These are phyloP conservation scores for Onygenales sp. DNA, from an alignment of 2,329 filamentous ascomycete genomes.

Conservation along the genomic window DNA sequence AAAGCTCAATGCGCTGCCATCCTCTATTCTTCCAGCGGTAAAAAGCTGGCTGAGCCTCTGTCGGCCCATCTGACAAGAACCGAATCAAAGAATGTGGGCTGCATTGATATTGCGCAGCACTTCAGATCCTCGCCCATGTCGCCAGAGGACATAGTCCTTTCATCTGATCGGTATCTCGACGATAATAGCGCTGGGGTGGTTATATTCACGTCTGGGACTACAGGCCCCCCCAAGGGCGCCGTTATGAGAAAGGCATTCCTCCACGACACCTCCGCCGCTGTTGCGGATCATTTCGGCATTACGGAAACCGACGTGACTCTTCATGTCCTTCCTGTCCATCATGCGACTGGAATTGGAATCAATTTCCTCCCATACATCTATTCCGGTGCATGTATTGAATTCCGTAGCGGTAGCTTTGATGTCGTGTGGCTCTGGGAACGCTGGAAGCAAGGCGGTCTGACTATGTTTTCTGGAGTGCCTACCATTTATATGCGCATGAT, in stretches of 20 bases:
- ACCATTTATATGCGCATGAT: slow-evolving; percentile 12
- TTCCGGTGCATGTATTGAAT: slow-evolving; percentile 9
- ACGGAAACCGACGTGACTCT: slow-evolving; percentile 23
- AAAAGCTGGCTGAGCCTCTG: slow-evolving; percentile 20
- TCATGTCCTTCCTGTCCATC: slow-evolving; percentile 15
- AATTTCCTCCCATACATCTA: slow-evolving; percentile 13
- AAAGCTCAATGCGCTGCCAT: slow-evolving; percentile 32
- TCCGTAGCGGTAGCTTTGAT: slow-evolving; percentile 8
- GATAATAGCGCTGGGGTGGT: slow-evolving; percentile 19
- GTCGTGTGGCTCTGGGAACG: slow-evolving; percentile 10
- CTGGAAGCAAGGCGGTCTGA: slow-evolving; percentile 6
- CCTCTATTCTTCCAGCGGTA: slow-evolving; percentile 23
- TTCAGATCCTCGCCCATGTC: slow-evolving; percentile 1
- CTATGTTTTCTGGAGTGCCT: slow-evolving; percentile 8
- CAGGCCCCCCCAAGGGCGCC: slow-evolving; percentile 37
- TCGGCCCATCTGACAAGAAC: slow-evolving; percentile 24
- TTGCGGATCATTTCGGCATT: slow-evolving; percentile 13
- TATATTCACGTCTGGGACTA: slow-evolving; percentile 35
- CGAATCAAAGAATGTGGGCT: background rate
- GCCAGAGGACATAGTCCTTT: slow-evolving; percentile 10
- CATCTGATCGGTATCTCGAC: slow-evolving; percentile 16
- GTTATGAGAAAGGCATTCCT: slow-evolving; percentile 18
- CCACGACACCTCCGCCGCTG: slow-evolving; percentile 6
- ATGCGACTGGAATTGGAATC: slow-evolving; percentile 8
- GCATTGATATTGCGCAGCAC: slow-evolving; percentile 3